Base-by-base conservation (phyloP, 73 alveolate species). In the Paramecium tetraurelia region DNA sequence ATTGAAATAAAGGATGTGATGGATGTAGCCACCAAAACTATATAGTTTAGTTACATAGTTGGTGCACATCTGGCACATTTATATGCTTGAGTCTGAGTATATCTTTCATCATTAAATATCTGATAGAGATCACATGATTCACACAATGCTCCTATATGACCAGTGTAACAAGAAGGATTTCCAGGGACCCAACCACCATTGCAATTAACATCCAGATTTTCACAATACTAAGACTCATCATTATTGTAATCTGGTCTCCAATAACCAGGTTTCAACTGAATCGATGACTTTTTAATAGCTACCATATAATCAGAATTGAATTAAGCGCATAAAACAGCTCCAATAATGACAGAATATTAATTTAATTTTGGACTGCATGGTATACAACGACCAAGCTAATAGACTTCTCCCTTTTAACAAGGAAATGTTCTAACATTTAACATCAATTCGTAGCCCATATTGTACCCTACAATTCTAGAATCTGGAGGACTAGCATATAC, bases 81-180 rank as follows among this genome's bases (percentile, higher is more conserved):
- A 71, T 38, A 88, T 22, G 86, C 41, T 40, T 57, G 14, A 10
- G 85, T 88, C 7, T 40, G 12, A 8, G 94, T 48, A 27, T 88
- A 70, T 69, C 80, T 48, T 88, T 70, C 94, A 2, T 80, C 89
- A 58, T 80, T 48, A 16, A 22, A 4, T n/a, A 43, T 70, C 12
- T 35, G 44, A 68, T 57, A 59, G 3, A 88, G 46, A 46, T 88
- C 94, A 88, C 94, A 88, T 59, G 71, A 76, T 69, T 88, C 94
- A 70, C 94, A 88, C 9, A 88, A 24, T 21, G 90, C 94, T 18
- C 94, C 94, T 29, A 88, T 40, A 69, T 88, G 94, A 31, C 94
- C 94, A 35, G 86, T 80, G 5, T 75, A 38, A 48, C 94, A 88
- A n/a, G 89, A 70, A 38, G 68, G 36, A 88, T 88, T 87, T 7